Evolutionary conservation across 202 grass and related monocot species (phyloP).

Genomic region (Hordeum pubiflorum): DNA sequence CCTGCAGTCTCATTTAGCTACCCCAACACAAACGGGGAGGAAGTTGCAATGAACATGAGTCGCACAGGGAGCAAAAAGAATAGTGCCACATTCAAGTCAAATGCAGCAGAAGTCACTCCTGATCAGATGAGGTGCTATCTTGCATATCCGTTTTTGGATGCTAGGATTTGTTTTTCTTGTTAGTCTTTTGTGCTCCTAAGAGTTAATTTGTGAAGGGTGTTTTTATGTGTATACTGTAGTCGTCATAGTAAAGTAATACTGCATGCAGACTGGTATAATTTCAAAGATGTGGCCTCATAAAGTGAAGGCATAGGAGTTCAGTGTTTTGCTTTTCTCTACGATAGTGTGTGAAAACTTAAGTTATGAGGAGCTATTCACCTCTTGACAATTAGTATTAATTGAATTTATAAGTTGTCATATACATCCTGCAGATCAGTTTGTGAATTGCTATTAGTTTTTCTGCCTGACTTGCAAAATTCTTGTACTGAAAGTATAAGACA

Average conservation of each 20-base stretch:
- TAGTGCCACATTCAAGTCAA: slow-evolving; percentile 61
- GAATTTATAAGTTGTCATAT: not conserved
- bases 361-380: not conserved
- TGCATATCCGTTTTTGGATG: slow-evolving; percentile 24
- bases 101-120: slow-evolving; percentile 68
- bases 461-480: not conserved
- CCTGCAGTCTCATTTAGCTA: slow-evolving; percentile 90
- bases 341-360: slow-evolving; percentile 6
- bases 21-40: slow-evolving; percentile 48
- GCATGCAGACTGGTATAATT: not conserved
- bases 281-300: not conserved
- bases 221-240: slow-evolving; percentile 12
- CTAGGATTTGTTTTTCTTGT: not conserved
- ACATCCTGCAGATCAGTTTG: too few species aligned
- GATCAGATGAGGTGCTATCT: slow-evolving; percentile 87
- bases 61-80: slow-evolving; percentile 79
- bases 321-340: slow-evolving; percentile 3
- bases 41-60: slow-evolving; percentile 89
- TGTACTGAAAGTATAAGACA: not conserved
- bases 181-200: not conserved
- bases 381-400: not conserved
- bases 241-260: not conserved
- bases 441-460: not conserved
- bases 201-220: not conserved
- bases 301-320: not conserved